These are phyloP conservation scores for Citrus mangshanensis DNA, from an alignment of 345 rosid genomes.

Conservation along the genomic window DNA sequence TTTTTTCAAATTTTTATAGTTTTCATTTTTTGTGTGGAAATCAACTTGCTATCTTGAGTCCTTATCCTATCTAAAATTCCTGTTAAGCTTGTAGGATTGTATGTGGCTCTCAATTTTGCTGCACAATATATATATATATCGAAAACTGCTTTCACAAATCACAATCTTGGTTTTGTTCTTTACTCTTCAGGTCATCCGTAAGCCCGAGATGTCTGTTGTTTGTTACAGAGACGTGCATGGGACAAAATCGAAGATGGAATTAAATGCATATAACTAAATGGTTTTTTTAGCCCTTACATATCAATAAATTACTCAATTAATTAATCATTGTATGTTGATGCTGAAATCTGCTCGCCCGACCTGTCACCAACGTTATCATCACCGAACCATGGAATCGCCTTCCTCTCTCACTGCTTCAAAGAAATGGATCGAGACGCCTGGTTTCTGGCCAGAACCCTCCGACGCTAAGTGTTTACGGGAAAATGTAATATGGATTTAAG, in stretches of 20 bases:
- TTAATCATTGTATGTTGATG: no score
- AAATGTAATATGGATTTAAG: no score
- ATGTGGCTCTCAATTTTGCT: slow-evolving; percentile 26
- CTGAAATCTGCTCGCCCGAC: no score
- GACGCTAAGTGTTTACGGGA: no score
- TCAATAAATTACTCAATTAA: no score
- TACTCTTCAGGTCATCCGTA: not conserved
- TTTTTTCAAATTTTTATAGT: not conserved
- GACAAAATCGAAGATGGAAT: not conserved
- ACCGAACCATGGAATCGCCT: no score
- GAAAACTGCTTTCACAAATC: not conserved
- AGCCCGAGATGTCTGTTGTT: not conserved
- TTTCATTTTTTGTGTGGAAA: slow-evolving; percentile 51
- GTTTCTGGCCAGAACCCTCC: no score
- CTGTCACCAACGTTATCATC: no score
- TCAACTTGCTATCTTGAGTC: slow-evolving; percentile 27
- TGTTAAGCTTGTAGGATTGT: slow-evolving; percentile 37
- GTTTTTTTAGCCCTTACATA: no score
- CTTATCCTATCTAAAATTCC: slow-evolving; percentile 46
- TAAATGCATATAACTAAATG: not conserved
- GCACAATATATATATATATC: no score
- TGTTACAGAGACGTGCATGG: not conserved
- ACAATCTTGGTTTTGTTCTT: not conserved
- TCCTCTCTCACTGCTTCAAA: no score
- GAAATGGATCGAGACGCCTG: no score